A percentile compares a stretch with the other conserved stretches of the same genome.
phyloP scores from a whole-genome alignment of 2,329 filamentous ascomycete species.

The Trichophyton rubrum region DNA sequence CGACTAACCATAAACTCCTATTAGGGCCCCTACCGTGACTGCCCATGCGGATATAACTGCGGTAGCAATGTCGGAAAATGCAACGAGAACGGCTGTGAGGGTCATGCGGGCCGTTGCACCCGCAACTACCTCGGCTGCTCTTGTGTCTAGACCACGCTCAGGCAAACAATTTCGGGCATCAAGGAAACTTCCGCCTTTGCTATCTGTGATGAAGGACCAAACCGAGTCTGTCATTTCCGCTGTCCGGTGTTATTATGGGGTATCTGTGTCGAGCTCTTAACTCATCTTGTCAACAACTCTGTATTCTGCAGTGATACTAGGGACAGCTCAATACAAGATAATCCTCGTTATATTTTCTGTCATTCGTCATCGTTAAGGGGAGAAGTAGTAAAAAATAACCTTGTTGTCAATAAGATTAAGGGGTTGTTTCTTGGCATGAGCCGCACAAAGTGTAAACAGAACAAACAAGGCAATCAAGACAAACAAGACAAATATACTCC shows the following conservation, averaged over 20 bases:
- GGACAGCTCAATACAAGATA: neutral
- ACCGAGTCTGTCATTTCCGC: neutral
- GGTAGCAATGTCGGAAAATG: slow-evolving; percentile 8
- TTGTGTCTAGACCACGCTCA: neutral
- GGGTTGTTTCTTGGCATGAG: too few species aligned
- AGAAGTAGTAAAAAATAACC: neutral
- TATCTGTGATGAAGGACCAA: neutral
- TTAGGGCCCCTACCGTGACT: slow-evolving; percentile 9
- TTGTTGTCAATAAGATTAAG: too few species aligned
- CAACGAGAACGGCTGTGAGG: slow-evolving; percentile 10
- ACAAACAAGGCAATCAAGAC: too few species aligned
- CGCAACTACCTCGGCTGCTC: slow-evolving; percentile 10
- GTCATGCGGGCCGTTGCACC: slow-evolving; percentile 8
- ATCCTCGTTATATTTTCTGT: neutral
- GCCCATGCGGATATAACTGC: slow-evolving; percentile 11
- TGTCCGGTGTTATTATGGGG: neutral
- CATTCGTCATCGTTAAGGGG: neutral
- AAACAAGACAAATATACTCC: too few species aligned
- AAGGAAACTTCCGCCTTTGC: neutral
- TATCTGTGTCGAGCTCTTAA: neutral
- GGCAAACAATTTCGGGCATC: neutral
- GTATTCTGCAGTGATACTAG: neutral
- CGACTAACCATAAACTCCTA: neutral
- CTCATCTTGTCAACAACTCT: neutral
- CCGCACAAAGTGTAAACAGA: too few species aligned